These are phyloP conservation scores for Mucor saturninus DNA, from an alignment of 371 early-diverging fungal genomes.

Conservation along the genomic window DNA sequence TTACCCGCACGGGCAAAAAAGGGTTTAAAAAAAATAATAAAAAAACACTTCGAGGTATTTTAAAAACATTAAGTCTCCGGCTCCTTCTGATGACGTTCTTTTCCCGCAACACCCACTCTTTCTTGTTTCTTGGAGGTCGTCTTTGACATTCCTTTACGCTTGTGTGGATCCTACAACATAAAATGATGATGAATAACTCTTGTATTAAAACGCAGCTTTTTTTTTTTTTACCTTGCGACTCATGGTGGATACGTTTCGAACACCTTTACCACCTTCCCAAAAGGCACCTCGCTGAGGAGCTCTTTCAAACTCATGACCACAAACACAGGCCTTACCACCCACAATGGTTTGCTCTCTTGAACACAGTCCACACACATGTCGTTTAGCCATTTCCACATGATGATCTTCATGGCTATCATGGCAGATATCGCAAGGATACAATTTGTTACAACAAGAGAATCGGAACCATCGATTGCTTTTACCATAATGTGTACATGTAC, in stretches of 20 bases:
- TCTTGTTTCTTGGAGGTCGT: conserved; percentile 61
- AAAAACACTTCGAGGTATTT: too few relatives aligned
- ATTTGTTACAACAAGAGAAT: conserved; percentile 83
- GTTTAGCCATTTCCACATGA: conserved; percentile 68
- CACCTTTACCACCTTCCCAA: conserved; percentile 98
- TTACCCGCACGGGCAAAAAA: too few relatives aligned
- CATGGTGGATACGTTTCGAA: conserved; percentile 82
- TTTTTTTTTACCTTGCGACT: conserved; percentile 70
- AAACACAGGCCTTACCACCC: conserved; percentile 52
- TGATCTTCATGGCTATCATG: conserved; percentile 87
- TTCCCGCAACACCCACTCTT: conserved; percentile 55
- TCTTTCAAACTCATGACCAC: conserved; percentile 73
- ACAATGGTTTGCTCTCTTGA: conserved; percentile 81
- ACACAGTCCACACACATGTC: conserved; percentile 95
- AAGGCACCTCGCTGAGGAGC: conserved; percentile 58
- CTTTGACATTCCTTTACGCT: conserved; percentile 52
- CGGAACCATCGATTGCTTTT: conserved; percentile 96
- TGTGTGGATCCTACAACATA: conserved; percentile 46
- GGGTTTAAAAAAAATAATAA: neutral
- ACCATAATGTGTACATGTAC: conserved; percentile 92
- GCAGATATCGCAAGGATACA: conserved; percentile 94
- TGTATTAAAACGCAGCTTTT: neutral
- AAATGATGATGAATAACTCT: too few relatives aligned
- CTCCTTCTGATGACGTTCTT: conserved; percentile 24
- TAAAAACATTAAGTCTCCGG: neutral